These are phyloP conservation scores for Pseudogymnoascus sp. DNA, from an alignment of 2,329 filamentous ascomycete species.

Conservation along the genomic window DNA sequence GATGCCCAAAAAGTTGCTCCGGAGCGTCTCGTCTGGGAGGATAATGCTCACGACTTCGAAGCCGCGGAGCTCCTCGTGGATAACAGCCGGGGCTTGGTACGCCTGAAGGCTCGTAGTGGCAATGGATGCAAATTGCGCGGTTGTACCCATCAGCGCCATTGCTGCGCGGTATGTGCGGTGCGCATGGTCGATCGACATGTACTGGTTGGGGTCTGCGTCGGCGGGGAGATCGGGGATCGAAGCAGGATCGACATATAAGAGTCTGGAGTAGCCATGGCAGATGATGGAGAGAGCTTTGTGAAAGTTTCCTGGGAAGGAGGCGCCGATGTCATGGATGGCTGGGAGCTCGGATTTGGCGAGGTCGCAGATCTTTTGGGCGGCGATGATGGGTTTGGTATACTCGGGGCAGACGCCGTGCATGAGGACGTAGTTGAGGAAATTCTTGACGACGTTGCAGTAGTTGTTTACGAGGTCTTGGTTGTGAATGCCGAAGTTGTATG, in stretches of 20 bases:
- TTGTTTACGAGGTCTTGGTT: slow-evolving; percentile 43
- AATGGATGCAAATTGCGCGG: slow-evolving; percentile 11
- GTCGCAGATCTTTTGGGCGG: slow-evolving; percentile 58
- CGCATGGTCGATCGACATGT: slow-evolving; percentile 19
- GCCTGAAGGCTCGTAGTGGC: slow-evolving; percentile 13
- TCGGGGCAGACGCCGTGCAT: slow-evolving; percentile 82
- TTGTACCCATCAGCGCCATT: slow-evolving; percentile 15
- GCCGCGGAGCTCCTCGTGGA: slow-evolving; percentile 38
- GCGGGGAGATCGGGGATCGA: slow-evolving; percentile 15
- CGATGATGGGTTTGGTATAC: slow-evolving; percentile 56
- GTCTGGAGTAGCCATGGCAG: slow-evolving; percentile 43
- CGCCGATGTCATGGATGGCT: slow-evolving; percentile 42
- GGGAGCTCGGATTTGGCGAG: slow-evolving; percentile 59
- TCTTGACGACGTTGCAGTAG: slow-evolving; percentile 61
- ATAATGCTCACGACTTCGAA: slow-evolving; percentile 52
- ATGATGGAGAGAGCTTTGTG: slow-evolving; percentile 66
- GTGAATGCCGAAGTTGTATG: slow-evolving; percentile 47
- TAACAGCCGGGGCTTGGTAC: slow-evolving; percentile 12
- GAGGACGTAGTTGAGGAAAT: slow-evolving; percentile 82
- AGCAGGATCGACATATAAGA: slow-evolving; percentile 13
- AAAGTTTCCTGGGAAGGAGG: slow-evolving; percentile 64
- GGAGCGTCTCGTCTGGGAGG: slow-evolving; percentile 34
- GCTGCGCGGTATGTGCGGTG: slow-evolving; percentile 18
- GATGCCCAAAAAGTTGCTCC: slow-evolving; percentile 38
- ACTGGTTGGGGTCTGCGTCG: slow-evolving; percentile 14